These are phyloP conservation scores for Allium cepa DNA, from an alignment of 106 monocot species.

Conservation along the genomic window DNA sequence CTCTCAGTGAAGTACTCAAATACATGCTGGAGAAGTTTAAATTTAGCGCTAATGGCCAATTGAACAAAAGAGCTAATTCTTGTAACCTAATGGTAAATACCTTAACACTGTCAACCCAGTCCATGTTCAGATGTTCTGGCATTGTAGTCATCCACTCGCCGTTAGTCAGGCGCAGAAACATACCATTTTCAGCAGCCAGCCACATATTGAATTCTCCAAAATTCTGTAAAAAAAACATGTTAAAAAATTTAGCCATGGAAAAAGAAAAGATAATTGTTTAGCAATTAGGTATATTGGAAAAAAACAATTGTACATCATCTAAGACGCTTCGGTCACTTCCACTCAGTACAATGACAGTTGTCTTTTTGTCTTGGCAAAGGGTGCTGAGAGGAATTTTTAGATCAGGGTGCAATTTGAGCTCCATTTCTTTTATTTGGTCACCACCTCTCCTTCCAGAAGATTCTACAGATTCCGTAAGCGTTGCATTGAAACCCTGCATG, in stretches of 20 bases:
- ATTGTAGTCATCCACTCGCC: constrained; percentile 99
- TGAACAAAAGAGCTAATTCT: not conserved
- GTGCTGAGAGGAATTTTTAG: constrained; percentile 60
- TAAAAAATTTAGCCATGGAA: no score
- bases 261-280: no score
- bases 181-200: constrained; percentile 98
- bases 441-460: constrained; percentile 92
- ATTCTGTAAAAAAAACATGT: constrained; percentile 36
- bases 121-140: constrained; percentile 99
- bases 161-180: constrained; percentile 82
- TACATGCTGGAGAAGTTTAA: constrained; percentile 59
- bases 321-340: constrained; percentile 95
- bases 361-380: constrained; percentile 72
- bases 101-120: constrained; percentile 99
- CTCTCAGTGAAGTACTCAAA: constrained; percentile 99
- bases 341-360: constrained; percentile 89
- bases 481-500: constrained; percentile 85
- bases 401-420: constrained; percentile 91
- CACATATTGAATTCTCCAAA: constrained; percentile 96
- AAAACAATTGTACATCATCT: constrained; percentile 55
- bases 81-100: constrained; percentile 15
- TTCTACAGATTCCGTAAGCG: constrained; percentile 85
- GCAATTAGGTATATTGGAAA: no score
- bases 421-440: constrained; percentile 99
- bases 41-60: not conserved